Evolutionary conservation across 2,329 filamentous ascomycete genomes (phyloP), one percentile per base, ranked within the genome.

Genomic region (Septoria petroselini): DNA sequence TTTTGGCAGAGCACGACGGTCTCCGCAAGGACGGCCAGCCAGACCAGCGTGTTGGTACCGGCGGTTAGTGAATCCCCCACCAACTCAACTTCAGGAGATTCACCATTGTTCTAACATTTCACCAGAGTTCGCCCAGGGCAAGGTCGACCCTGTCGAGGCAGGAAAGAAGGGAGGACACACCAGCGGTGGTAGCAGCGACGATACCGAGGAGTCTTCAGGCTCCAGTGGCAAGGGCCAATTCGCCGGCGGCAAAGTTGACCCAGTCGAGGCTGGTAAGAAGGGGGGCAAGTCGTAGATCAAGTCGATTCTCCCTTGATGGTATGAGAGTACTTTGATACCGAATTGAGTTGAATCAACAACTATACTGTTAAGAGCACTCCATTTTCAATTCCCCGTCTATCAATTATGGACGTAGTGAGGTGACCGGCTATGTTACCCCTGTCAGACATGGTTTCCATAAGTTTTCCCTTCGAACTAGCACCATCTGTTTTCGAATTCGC

Each of bases 21-120:
- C 66, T 72, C 50, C 69, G 68, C 57, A 62, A 72, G 59, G 70
- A 73, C 57, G 70, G 71, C 43, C 66, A 68, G 42, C 68, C 68
- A 44, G 71, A 73, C 55, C 62, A 68, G 59, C 66, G 71, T 50
- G 69, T 73, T 41, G 66, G 65, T 45, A 72, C 70, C 48, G 70
- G 70, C 45, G 65, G 42, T 46, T 15, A 46, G 42, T n/a, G 5
- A 27, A 5, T 5, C 9, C 23, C 5, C 23, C 5, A 27, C 23
- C 23, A 27, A 5, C 23, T 27, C 23, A 27, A 5, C 23, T 27
- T 27, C 23, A 27, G 5, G 9, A n/a, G n/a, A n/a, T n/a, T n/a
- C n/a, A n/a, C n/a, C n/a, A n/a, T n/a, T n/a, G n/a, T n/a, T 27
- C 23, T 27, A 15, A 27, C 6, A 35, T 4, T 5, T 11, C 14